Percentiles rank a stretch among this genome's conserved stretches.
Conservation (phyloP, 2,329 filamentous ascomycete genomes). For the Trichoderma semiorbis region DNA sequence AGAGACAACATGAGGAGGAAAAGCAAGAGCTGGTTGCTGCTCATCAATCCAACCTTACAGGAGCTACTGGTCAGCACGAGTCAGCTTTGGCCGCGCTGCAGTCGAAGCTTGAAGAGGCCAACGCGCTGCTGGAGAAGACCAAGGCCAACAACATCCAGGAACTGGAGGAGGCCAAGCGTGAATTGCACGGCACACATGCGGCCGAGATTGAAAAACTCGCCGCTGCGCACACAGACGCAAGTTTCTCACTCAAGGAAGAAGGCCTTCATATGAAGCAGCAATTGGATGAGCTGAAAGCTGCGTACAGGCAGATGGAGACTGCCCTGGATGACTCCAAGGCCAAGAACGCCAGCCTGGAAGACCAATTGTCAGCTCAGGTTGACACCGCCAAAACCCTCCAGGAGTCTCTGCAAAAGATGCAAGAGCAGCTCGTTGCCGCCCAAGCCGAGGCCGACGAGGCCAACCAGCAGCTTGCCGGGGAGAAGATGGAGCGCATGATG, state of each 20-base stretch:
- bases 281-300: conserved; percentile 40
- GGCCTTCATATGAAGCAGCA: conserved; percentile 39
- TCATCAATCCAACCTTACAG: conserved; percentile 25
- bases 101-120: conserved; percentile 37
- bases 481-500: conserved; percentile 59
- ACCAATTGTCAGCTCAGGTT: conserved; percentile 35
- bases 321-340: conserved; percentile 39
- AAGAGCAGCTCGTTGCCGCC: conserved; percentile 43
- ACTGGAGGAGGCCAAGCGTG: conserved; percentile 43
- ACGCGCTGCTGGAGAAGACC: conserved; percentile 46
- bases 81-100: conserved; percentile 34
- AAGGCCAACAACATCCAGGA: conserved; percentile 43
- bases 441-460: conserved; percentile 49
- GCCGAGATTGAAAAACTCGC: conserved; percentile 47
- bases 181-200: conserved; percentile 45
- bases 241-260: conserved; percentile 38
- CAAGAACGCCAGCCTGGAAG: conserved; percentile 33
- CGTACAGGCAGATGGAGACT: conserved; percentile 39
- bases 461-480: conserved; percentile 52
- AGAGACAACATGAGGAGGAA: conserved; percentile 38
- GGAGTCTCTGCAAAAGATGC: conserved; percentile 36
- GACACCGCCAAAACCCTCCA: conserved; percentile 37
- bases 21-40: conserved; percentile 33
- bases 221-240: conserved; percentile 39
- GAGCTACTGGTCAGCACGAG: background rate